phyloP scores from a whole-genome alignment of 2,329 filamentous ascomycete species.

The Scedosporium aurantiacum region DNA sequence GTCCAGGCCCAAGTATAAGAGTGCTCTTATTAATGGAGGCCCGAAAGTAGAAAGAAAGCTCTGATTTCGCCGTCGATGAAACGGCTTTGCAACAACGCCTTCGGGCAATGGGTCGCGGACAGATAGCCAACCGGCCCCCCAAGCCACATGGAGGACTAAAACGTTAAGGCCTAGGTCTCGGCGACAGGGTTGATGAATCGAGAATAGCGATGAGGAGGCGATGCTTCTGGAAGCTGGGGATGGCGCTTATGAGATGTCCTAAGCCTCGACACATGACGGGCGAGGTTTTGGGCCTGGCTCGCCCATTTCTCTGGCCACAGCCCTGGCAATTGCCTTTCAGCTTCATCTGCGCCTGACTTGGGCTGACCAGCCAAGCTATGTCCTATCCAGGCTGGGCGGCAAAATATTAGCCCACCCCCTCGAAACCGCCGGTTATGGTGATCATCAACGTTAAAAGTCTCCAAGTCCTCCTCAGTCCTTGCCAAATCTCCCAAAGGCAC shows the following conservation, averaged over 20 bases:
- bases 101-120: no score
- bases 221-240: no score
- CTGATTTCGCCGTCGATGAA: neutral
- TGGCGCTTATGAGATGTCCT: no score
- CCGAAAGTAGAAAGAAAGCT: neutral
- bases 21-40: neutral
- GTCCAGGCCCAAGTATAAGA: neutral
- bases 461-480: neutral
- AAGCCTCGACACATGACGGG: no score
- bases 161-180: no score
- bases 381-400: neutral
- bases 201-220: no score
- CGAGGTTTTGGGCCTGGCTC: neutral
- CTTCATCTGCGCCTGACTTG: neutral
- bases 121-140: no score
- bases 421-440: neutral
- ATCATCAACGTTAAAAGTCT: neutral
- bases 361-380: neutral
- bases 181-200: no score
- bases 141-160: no score
- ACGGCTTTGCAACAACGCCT: neutral
- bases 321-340: neutral
- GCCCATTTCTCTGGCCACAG: neutral
- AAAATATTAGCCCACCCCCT: constrained; percentile 1
- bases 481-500: neutral